Evolutionary conservation across 495 filamentous ascomycete species (phyloP), one percentile per base, ranked within the genome.

Genomic region (Podospora pseudoanserina): DNA sequence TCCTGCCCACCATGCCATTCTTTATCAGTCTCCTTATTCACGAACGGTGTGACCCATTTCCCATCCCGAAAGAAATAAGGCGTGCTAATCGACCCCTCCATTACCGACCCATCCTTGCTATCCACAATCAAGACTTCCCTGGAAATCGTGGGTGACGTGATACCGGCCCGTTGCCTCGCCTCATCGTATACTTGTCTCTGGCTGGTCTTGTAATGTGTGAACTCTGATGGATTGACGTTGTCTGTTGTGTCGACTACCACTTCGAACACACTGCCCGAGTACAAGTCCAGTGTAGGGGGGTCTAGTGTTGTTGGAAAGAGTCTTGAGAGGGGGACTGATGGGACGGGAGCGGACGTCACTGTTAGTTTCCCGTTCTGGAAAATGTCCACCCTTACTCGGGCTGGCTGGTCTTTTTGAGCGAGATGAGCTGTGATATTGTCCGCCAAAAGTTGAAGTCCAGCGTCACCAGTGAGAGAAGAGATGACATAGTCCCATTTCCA

Each of bases 71-170:
- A 89, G 70, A 97, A 91, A 75, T 92, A 96, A 1, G 91, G 86
- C 15, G 89, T 95, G 2, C 90, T 92, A 30, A 90, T 85, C 70
- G 89, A 93, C 19, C 92, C 92, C 75, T 99, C 95, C 89, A 96
- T 96, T 9, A 96, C 77, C 65, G 92, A 86, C 2, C 85, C 85
- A 26, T 83, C 74, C 0, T 71, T 65, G 1, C 78, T 77, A 73
- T 91, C 92, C 64, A 92, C 81, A 28, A 97, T 73, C 30, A 97
- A 81, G 6, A 95, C 90, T 75, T 97, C 93, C 19, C 82, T 84
- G 56, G 77, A 76, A 44, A 88, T 85, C 0, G 79, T 72, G 2
- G 80, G 80, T 2, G 77, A 5, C 3, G 55, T 80, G 62, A 95
- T 89, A 0, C 80, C 82, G 0, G 82, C 83, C 2, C 89, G 79